These are phyloP conservation scores for Porphyrellus cyaneotinctus DNA, from an alignment of 768 basidiomycete species.

Conservation along the genomic window DNA sequence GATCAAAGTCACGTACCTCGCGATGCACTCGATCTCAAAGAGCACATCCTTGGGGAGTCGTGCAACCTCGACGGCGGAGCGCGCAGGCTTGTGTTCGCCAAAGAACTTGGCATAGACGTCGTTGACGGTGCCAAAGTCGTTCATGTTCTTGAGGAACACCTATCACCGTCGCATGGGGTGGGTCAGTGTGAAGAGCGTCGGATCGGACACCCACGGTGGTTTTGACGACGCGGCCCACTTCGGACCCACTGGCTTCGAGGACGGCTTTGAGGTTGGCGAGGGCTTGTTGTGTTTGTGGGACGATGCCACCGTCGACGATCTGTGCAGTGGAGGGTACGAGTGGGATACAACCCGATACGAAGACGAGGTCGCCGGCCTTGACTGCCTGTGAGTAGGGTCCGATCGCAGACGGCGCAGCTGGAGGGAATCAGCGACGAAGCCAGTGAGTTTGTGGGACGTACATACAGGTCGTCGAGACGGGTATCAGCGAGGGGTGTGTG, in stretches of 20 bases:
- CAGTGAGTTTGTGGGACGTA: neutral
- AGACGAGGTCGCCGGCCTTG: constrained; percentile 79
- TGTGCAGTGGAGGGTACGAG: constrained; percentile 69
- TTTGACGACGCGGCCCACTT: constrained; percentile 80
- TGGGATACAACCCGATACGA: constrained; percentile 86
- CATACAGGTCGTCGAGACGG: constrained; percentile 33
- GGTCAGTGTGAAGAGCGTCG: neutral
- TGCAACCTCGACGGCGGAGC: constrained; percentile 87
- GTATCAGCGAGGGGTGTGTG: constrained; percentile 35
- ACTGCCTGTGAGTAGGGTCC: constrained; percentile 90
- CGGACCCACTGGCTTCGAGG: constrained; percentile 77
- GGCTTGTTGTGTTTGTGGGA: constrained; percentile 65
- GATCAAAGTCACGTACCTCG: constrained; percentile 45
- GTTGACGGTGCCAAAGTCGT: constrained; percentile 84
- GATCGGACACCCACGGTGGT: constrained; percentile 63
- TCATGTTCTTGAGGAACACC: constrained; percentile 92
- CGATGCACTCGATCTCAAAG: constrained; percentile 90
- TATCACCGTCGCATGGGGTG: constrained; percentile 23
- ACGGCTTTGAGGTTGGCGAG: constrained; percentile 83
- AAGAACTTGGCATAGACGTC: constrained; percentile 80
- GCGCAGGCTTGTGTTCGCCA: constrained; percentile 87
- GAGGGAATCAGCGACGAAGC: neutral
- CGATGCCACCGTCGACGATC: constrained; percentile 21
- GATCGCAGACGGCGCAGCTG: constrained; percentile 75
- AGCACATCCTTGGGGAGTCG: constrained; percentile 88